Base-by-base conservation (phyloP, 176 grass and related monocot species). In the Elymus sibiricus region DNA sequence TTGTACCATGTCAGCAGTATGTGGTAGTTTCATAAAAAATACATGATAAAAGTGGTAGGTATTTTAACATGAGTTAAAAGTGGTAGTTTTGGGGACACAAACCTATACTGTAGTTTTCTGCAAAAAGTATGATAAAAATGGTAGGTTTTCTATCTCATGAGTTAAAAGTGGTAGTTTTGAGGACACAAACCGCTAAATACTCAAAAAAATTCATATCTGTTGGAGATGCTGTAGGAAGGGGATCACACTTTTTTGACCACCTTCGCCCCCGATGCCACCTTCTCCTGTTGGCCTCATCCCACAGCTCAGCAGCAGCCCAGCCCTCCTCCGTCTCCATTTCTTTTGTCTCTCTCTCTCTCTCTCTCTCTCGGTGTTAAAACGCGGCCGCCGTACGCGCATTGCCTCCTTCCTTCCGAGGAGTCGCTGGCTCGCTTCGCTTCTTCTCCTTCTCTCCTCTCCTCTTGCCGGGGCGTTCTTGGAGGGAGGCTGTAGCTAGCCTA, bases 331-430 rank as follows among this genome's bases (percentile, higher is more conserved):
- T 60, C 69, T 89, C 70, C 75, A 61, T 76, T 87, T 79, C 79
- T 90, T 91, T 21, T 87, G 7, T 84, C 84, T 71, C 78, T 82
- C 78, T 51, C 40, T 38, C 40, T 42, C 84, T 74, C 84, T 83
- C 49, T 55, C 51, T 58, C 51, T 55, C 51, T 55, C 85, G 31
- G 22, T 60, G 80, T 80, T 87, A 83, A 83, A 75, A 79, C 65
- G 55, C 79, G 74, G 83, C 88, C 84, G 19, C 58, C 88, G 84
- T 46, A 78, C 84, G 79, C 89, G 81, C 89, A 88, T 88, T 85
- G 85, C 77, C 81, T 37, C 65, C 56, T 35, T 37, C 79, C 75
- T 38, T 43, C 82, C 19, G 34, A 64, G 84, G 19, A 49, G 22
- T 32, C 37, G 75, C 27, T 76, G 40, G 24, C 53, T 60, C 28